Percentiles rank a stretch among this genome's conserved stretches.
Conservation (phyloP, 345 rosid genomes). For the Pugionium cornutum region DNA sequence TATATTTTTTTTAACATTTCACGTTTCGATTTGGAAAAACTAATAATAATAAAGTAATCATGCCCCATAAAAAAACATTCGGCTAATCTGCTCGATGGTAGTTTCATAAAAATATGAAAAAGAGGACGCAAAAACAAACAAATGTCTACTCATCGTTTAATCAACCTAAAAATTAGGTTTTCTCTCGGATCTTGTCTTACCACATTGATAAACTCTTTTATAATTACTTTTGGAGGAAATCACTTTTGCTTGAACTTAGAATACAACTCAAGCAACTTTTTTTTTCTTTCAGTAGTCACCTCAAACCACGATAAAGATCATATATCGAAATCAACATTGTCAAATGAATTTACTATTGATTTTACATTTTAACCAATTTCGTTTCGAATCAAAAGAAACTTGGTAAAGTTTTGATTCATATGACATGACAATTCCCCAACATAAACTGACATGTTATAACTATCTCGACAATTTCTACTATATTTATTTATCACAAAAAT, state of each 20-base stretch:
- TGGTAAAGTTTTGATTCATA: slow-evolving; percentile 8
- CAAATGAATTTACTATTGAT: slow-evolving; percentile 23
- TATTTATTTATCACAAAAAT: background rate
- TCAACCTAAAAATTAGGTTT: slow-evolving; percentile 35
- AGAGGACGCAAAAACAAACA: too few species aligned
- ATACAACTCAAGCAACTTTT: slow-evolving; percentile 17
- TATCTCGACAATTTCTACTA: background rate
- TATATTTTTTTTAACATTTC: too few species aligned
- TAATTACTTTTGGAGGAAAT: background rate
- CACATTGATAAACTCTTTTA: slow-evolving; percentile 16
- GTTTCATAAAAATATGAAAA: too few species aligned
- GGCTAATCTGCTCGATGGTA: too few species aligned
- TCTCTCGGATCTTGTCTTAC: slow-evolving; percentile 34
- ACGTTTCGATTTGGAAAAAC: too few species aligned
- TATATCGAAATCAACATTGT: slow-evolving; percentile 28
- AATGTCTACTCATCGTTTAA: too few species aligned
- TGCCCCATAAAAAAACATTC: too few species aligned
- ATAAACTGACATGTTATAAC: slow-evolving; percentile 5
- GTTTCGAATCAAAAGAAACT: slow-evolving; percentile 1
- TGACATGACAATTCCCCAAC: background rate
- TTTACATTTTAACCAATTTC: slow-evolving; percentile 25
- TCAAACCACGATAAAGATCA: slow-evolving; percentile 28
- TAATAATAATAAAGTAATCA: too few species aligned
- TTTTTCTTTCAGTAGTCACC: slow-evolving; percentile 27
- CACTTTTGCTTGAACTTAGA: slow-evolving; percentile 36